A percentile compares a stretch with the other conserved stretches of the same genome.
Evolutionary conservation across 768 basidiomycete species (phyloP).

Genomic region (Hericium coralloides): DNA sequence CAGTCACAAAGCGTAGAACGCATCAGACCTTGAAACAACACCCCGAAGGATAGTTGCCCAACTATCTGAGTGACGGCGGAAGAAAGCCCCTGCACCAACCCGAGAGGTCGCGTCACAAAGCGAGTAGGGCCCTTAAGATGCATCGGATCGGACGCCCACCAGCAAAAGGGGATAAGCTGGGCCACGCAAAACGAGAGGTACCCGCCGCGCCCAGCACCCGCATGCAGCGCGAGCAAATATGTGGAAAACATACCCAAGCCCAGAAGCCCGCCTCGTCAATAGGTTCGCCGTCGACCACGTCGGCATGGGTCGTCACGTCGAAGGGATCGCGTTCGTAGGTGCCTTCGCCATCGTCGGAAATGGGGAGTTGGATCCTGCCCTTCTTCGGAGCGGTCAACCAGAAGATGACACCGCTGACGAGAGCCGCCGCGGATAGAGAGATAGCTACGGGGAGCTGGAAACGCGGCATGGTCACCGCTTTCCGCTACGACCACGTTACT

Average conservation of each 20-base stretch:
- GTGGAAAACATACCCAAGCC: constrained; percentile 32
- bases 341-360: constrained; percentile 19
- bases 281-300: constrained; percentile 58
- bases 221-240: too few relatives aligned
- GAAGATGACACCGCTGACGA: constrained; percentile 36
- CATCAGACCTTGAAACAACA: too few relatives aligned
- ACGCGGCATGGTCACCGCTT: constrained; percentile 36
- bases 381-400: constrained; percentile 32
- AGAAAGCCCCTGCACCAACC: neutral
- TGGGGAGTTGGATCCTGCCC: constrained; percentile 45
- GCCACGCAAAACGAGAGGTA: too few relatives aligned
- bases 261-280: constrained; percentile 54
- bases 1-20: too few relatives aligned
- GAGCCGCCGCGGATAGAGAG: constrained; percentile 32
- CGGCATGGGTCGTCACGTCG: constrained; percentile 65
- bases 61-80: too few relatives aligned
- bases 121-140: neutral
- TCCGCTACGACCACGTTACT: too few relatives aligned
- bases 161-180: too few relatives aligned
- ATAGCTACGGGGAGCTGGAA: constrained; percentile 51
- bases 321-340: constrained; percentile 43
- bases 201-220: too few relatives aligned
- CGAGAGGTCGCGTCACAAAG: neutral
- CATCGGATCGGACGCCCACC: neutral
- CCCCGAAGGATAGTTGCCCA: neutral